Evolutionary conservation across 768 basidiomycete species (phyloP).

Genomic region (Russula sp.): DNA sequence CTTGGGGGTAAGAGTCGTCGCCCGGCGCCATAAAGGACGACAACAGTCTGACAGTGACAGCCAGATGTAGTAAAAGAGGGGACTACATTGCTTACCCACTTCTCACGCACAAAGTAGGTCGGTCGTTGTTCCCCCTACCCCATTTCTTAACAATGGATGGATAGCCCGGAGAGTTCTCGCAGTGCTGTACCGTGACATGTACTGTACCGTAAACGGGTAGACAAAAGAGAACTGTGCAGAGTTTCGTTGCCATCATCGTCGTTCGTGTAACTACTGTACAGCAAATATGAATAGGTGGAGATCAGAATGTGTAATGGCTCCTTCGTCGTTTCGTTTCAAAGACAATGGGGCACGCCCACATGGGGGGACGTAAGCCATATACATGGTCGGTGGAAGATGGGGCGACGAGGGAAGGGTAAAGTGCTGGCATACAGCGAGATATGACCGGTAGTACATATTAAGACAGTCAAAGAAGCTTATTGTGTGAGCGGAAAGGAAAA

Average conservation of each 20-base stretch:
- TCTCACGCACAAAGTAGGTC: background rate
- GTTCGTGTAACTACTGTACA: constrained; percentile 6
- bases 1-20: background rate
- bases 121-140: background rate
- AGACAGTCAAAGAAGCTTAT: background rate
- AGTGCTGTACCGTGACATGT: no score
- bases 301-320: no score
- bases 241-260: constrained; percentile 2
- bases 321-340: no score
- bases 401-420: background rate
- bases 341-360: background rate
- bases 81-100: background rate
- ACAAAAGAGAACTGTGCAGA: constrained; percentile 15
- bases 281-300: background rate
- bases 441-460: constrained; percentile 8
- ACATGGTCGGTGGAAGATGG: constrained; percentile 6
- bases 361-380: no score
- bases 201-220: background rate
- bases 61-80: background rate
- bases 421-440: background rate
- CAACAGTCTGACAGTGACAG: background rate
- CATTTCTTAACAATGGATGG: background rate
- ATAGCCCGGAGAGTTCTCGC: background rate
- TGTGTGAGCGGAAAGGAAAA: constrained; percentile 6
- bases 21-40: background rate